phyloP scores from a whole-genome alignment of 192 early-diverging fungal genomes.

The Coemansia sp. region DNA sequence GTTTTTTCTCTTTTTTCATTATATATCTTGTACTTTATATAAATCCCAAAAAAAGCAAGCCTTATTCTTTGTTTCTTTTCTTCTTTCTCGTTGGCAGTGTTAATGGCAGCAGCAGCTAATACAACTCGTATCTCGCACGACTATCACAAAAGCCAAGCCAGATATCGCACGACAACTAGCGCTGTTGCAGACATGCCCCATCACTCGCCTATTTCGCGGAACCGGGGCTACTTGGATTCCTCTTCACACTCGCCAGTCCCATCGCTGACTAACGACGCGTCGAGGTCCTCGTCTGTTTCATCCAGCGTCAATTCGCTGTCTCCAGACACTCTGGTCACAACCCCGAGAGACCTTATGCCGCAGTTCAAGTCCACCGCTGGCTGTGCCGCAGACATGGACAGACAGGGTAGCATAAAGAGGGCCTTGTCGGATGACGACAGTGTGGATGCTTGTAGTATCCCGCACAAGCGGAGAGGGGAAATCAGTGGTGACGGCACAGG shows the following conservation, averaged over 20 bases:
- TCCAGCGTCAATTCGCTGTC: slow-evolving; percentile 52
- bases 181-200: slow-evolving; percentile 7
- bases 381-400: not conserved
- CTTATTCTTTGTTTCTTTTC: not conserved
- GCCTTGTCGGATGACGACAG: not conserved
- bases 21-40: slow-evolving; percentile 10
- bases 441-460: not conserved
- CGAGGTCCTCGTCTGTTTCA: slow-evolving; percentile 45
- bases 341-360: slow-evolving; percentile 42
- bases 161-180: not conserved
- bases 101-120: slow-evolving; percentile 12
- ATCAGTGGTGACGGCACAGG: not conserved
- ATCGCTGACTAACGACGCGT: slow-evolving; percentile 38
- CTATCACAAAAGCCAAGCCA: not conserved
- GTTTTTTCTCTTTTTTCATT: not conserved
- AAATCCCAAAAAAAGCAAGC: slow-evolving; percentile 4
- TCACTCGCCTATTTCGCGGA: slow-evolving; percentile 4
- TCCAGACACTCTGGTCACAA: slow-evolving; percentile 27
- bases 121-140: slow-evolving; percentile 10
- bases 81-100: not conserved
- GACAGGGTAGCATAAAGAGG: slow-evolving; percentile 2
- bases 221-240: slow-evolving; percentile 9
- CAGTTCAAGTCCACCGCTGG: slow-evolving; percentile 18
- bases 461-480: slow-evolving; percentile 20
- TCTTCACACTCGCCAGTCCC: slow-evolving; percentile 41